Base-by-base conservation (phyloP, 1,284 basidiomycete genomes). In the Moesziomyces globuligerus region DNA sequence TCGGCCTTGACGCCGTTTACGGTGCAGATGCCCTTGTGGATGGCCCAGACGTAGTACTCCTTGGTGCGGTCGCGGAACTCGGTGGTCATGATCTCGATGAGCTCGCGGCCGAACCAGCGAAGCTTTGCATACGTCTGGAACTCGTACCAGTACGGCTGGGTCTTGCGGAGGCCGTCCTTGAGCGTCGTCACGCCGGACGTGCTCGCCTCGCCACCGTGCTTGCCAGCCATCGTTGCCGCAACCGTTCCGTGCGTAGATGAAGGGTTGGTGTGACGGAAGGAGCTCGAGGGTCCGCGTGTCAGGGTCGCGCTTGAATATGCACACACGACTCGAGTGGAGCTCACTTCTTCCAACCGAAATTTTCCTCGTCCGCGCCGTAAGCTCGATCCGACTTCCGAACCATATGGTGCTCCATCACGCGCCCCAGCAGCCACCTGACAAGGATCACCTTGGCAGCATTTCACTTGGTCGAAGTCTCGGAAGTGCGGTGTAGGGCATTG, bases 21-120 rank as follows among this genome's bases (percentile, higher is more conserved):
- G 7, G 91, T 93, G 11, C 93, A 96, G 20, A 96, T 91, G 3
- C 95, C 95, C n/a, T 91, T 91, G 79, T 94, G 90, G 25, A 97
- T 85, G 8, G 94, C 76, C 78, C 76, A 81, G 23, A 83, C 76
- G 62, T 84, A 84, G 71, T 84, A 83, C 44, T 83, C 83, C 24
- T 79, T 78, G 24, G 78, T 83, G 25, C 83, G 81, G 57, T 83
- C 83, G 42, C 83, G 81, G 43, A 83, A 83, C 53, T 83, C 81
- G 43, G 77, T 83, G 21, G 79, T 75, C 57, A 83, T 83, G 65
- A 84, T 78, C 53, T 84, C 83, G 32, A 84, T 70, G 32, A 95
- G 86, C 79, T 93, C 91, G 25, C 93, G 86, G 18, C 90, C 89
- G 45, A 92, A 86, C 91, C 91, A 97, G 26, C 94, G 87, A 64